These are phyloP conservation scores for Limtongia smithiae DNA, from an alignment of 805 yeast genomes.

Conservation along the genomic window DNA sequence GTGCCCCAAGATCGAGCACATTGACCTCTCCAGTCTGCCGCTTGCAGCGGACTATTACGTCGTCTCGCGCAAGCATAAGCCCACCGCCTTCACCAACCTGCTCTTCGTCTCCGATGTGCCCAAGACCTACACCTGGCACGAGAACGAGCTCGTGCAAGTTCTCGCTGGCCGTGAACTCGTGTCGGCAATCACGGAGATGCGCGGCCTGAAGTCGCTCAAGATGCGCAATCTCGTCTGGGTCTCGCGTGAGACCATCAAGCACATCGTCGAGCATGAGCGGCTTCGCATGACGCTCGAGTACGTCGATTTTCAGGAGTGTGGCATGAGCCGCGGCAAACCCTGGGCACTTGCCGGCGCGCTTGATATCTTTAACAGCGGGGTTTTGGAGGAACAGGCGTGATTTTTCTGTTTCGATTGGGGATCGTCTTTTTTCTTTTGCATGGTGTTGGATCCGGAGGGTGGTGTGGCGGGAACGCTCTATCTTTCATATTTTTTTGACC, in stretches of 20 bases:
- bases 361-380: conserved; percentile 1
- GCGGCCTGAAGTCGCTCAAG: conserved; percentile 41
- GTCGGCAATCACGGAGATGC: conserved; percentile 35
- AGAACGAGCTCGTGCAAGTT: conserved; percentile 32
- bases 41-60: conserved; percentile 63
- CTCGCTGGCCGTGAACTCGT: conserved; percentile 32
- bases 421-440: neutral
- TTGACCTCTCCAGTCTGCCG: conserved; percentile 61
- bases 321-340: conserved; percentile 24
- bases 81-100: conserved; percentile 23
- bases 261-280: conserved; percentile 33
- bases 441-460: neutral
- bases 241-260: conserved; percentile 39
- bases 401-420: neutral
- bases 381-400: conserved; percentile 2
- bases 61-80: conserved; percentile 21
- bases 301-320: conserved; percentile 20
- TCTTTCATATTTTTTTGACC: too few species aligned
- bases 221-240: conserved; percentile 50
- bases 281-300: conserved; percentile 36
- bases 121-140: conserved; percentile 33
- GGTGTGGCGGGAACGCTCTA: too few species aligned
- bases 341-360: conserved; percentile 25
- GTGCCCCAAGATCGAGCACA: conserved; percentile 56
- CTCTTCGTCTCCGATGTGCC: conserved; percentile 41